phyloP scores from a whole-genome alignment of 768 basidiomycete genomes.

The Pholiota microspora region DNA sequence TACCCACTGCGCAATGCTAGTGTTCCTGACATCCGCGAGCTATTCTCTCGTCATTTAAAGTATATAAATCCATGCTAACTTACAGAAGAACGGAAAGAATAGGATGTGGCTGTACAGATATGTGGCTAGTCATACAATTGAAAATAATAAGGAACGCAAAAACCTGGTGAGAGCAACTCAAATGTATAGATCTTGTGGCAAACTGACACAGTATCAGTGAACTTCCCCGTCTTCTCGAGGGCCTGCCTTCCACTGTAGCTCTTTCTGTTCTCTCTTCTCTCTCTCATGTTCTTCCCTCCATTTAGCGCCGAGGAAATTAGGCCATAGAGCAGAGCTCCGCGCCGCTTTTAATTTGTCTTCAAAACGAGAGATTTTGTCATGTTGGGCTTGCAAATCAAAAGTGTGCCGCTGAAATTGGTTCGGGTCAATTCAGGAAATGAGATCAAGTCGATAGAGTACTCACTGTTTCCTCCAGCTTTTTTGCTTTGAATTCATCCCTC shows the following conservation, averaged over 20 bases:
- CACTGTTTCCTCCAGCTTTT: constrained; percentile 55
- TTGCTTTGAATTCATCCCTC: constrained; percentile 67
- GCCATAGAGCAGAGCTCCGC: constrained; percentile 57
- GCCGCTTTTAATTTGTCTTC: constrained; percentile 52
- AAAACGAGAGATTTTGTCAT: constrained; percentile 60
- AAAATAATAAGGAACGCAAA: background rate
- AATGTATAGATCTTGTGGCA: background rate
- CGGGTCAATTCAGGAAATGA: constrained; percentile 1
- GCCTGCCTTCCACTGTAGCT: constrained; percentile 29
- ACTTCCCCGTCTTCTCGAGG: constrained; percentile 45
- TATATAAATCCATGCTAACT: too few species aligned
- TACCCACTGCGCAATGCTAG: too few species aligned
- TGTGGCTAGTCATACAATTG: background rate
- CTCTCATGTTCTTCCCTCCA: constrained; percentile 53
- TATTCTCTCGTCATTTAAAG: too few species aligned
- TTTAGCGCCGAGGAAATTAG: constrained; percentile 58
- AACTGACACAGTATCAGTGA: constrained; percentile 6
- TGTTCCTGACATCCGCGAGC: too few species aligned
- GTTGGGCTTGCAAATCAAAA: constrained; percentile 58
- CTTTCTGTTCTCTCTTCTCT: constrained; percentile 33
- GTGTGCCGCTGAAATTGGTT: constrained; percentile 34
- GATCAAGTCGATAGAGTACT: constrained; percentile 16
- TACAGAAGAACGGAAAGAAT: too few species aligned
- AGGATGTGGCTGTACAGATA: background rate
- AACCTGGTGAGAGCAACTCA: background rate